Evolutionary conservation across 306 rosid genomes (phyloP).

Genomic region (Corylus americana): DNA sequence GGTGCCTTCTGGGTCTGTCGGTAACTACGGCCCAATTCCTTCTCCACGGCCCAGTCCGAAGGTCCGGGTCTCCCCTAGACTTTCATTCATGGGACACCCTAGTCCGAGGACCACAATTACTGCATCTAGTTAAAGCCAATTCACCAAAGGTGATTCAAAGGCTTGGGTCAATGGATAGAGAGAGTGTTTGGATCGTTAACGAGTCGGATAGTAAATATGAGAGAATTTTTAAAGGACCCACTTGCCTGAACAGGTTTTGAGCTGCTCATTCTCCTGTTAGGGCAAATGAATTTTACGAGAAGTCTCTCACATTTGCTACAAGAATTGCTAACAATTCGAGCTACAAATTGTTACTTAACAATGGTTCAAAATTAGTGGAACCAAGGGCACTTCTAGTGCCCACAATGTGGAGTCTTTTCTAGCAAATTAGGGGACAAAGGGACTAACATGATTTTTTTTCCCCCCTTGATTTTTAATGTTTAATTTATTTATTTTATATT

Average conservation of each 20-base stretch:
- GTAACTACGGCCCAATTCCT: conserved; percentile 73
- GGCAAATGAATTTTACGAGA: too few relatives aligned
- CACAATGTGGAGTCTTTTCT: neutral
- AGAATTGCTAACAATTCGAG: too few relatives aligned
- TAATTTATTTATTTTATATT: neutral
- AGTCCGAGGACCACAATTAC: conserved; percentile 72
- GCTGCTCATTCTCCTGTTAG: too few relatives aligned
- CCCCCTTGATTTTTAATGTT: neutral
- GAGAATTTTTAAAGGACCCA: too few relatives aligned
- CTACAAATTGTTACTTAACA: too few relatives aligned
- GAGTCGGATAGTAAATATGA: too few relatives aligned
- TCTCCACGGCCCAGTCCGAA: conserved; percentile 97
- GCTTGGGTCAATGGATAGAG: neutral
- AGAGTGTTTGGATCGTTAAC: too few relatives aligned
- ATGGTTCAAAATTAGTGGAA: neutral
- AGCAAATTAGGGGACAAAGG: conserved; percentile 11
- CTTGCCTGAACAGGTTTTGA: too few relatives aligned
- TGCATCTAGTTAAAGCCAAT: conserved; percentile 28
- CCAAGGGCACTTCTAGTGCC: conserved; percentile 5
- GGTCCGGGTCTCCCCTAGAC: conserved; percentile 71
- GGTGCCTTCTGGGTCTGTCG: conserved; percentile 29
- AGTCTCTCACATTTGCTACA: too few relatives aligned
- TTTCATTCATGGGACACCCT: conserved; percentile 68
- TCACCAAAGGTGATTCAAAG: neutral
- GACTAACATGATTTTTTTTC: conserved; percentile 15